These are phyloP conservation scores for Neurospora africana DNA, from an alignment of 495 filamentous ascomycete species.

Conservation along the genomic window DNA sequence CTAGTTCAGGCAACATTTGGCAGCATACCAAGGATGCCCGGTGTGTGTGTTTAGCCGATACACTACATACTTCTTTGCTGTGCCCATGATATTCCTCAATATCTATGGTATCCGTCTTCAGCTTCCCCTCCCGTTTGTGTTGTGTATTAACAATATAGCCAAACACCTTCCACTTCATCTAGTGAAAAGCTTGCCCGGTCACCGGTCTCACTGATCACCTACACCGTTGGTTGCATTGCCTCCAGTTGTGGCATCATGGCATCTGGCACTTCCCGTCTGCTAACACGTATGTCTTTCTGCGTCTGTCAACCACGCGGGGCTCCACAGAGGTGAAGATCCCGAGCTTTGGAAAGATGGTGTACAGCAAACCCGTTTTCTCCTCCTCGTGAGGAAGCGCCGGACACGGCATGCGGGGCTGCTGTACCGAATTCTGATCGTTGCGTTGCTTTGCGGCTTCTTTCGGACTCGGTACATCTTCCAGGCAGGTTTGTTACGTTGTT, in stretches of 20 bases:
- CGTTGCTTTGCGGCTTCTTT: conserved; percentile 1
- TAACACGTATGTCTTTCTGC: not conserved
- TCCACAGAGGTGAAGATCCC: not conserved
- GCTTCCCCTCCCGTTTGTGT: not conserved
- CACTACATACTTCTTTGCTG: not conserved
- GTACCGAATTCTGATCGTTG: not conserved
- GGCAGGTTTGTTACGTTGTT: conserved; percentile 1
- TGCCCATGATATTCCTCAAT: not conserved
- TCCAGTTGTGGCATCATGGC: not conserved
- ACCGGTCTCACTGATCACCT: not conserved
- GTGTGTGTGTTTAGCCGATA: not conserved
- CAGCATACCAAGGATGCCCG: not conserved
- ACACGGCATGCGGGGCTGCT: not conserved
- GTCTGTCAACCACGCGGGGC: not conserved
- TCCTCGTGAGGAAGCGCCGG: not conserved
- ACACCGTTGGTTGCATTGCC: not conserved
- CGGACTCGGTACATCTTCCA: not conserved
- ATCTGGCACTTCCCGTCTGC: not conserved
- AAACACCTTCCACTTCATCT: not conserved
- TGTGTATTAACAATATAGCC: not conserved
- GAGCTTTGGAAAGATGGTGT: not conserved
- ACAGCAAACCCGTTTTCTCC: not conserved
- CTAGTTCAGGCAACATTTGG: not conserved
- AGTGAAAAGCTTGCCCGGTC: not conserved
- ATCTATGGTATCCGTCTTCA: no score